Evolutionary conservation across 176 grass and related monocot genomes (phyloP).

Genomic region (Raddia guianensis): DNA sequence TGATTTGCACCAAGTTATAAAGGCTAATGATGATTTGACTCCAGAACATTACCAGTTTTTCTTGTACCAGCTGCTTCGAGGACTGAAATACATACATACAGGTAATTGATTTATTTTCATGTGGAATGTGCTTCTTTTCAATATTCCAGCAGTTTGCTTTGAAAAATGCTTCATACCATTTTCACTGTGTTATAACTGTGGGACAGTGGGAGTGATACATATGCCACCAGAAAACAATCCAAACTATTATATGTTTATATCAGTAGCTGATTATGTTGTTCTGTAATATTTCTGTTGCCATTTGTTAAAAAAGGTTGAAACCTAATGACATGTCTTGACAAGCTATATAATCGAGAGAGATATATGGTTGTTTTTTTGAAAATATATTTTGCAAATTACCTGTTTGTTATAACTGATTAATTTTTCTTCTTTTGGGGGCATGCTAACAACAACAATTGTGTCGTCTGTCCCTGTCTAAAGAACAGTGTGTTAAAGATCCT

Average conservation of each 20-base stretch:
- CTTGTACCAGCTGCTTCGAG: conserved; percentile 89
- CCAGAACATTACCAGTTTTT: conserved; percentile 97
- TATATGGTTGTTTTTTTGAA: background rate
- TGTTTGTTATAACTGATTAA: conserved; percentile 27
- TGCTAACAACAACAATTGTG: background rate
- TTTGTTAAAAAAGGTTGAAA: background rate
- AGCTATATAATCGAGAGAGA: background rate
- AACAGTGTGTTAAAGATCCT: background rate
- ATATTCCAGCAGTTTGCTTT: background rate
- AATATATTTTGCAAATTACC: background rate
- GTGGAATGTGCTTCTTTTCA: conserved; percentile 24
- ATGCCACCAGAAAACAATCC: background rate
- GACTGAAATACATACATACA: conserved; percentile 99
- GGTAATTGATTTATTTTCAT: conserved; percentile 61
- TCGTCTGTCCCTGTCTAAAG: background rate
- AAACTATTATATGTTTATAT: conserved; percentile 5
- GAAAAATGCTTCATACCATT: background rate
- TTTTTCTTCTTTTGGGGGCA: background rate
- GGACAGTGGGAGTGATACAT: background rate
- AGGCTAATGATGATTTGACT: conserved; percentile 93
- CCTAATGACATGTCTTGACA: conserved; percentile 13
- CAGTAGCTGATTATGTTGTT: background rate
- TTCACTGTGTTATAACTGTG: background rate
- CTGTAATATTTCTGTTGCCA: background rate
- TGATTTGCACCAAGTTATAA: conserved; percentile 97